These are phyloP conservation scores for Termitomyces sp. DNA, from an alignment of 768 basidiomycete genomes.

Conservation along the genomic window DNA sequence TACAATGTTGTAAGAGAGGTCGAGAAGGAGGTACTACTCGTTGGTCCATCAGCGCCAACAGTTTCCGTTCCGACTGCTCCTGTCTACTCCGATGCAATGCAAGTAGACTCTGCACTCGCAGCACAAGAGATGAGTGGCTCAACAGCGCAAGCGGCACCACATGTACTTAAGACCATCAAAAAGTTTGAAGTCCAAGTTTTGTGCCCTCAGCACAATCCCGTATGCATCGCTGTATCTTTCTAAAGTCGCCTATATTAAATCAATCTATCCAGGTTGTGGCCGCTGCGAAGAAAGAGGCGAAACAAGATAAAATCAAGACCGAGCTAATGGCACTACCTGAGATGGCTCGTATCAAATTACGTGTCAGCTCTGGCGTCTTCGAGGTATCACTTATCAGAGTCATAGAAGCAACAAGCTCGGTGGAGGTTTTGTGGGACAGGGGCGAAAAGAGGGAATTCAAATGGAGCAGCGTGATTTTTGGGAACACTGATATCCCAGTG, in stretches of 20 bases:
- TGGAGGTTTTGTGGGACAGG: constrained; percentile 80
- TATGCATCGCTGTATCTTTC: constrained; percentile 31
- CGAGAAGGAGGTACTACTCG: constrained; percentile 75
- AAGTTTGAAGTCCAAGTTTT: constrained; percentile 72
- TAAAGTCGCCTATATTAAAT: neutral
- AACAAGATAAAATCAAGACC: constrained; percentile 65
- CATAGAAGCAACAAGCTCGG: constrained; percentile 59
- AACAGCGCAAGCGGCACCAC: constrained; percentile 9
- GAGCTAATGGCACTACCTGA: constrained; percentile 66
- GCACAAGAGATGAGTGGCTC: neutral
- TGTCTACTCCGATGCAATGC: constrained; percentile 20
- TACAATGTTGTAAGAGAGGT: constrained; percentile 63
- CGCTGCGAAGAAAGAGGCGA: constrained; percentile 68
- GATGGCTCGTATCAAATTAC: constrained; percentile 78
- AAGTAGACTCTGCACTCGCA: constrained; percentile 18
- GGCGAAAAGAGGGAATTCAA: constrained; percentile 73
- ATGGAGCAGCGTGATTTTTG: constrained; percentile 77
- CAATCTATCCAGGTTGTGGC: constrained; percentile 50
- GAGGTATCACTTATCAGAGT: constrained; percentile 77
- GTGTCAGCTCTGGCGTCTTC: constrained; percentile 78
- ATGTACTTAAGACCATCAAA: constrained; percentile 61
- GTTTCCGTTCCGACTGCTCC: neutral
- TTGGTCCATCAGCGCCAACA: constrained; percentile 31
- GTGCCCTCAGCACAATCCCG: constrained; percentile 89
- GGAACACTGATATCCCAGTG: constrained; percentile 66